Evolutionary conservation across 805 yeast genomes (phyloP).

Genomic region (Lipomyces yamanashiensis): DNA sequence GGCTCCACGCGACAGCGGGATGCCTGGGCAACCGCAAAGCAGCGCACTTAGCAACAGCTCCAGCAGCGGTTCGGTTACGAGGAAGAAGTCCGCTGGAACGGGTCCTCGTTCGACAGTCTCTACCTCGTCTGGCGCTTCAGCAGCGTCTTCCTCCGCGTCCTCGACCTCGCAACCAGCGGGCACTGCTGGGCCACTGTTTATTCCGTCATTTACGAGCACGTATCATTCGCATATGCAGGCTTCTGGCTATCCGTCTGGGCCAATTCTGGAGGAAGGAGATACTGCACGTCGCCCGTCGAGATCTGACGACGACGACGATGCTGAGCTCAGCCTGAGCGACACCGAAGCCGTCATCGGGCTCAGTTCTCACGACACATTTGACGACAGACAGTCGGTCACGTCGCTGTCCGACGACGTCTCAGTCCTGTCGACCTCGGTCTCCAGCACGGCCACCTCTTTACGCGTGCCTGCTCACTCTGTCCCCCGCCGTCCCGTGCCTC

Average conservation of each 20-base stretch:
- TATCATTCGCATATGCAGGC: conserved; percentile 2
- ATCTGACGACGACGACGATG: conserved; percentile 1
- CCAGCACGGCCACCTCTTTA: conserved; percentile 4
- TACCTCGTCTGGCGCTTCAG: conserved; percentile 19
- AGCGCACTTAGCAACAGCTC: background rate
- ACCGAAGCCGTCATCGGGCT: conserved; percentile 5
- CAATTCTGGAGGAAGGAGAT: conserved; percentile 10
- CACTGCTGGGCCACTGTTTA: conserved; percentile 1
- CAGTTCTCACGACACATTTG: background rate
- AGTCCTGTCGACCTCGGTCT: conserved; percentile 9
- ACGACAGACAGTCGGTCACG: background rate
- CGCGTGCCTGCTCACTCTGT: conserved; percentile 3
- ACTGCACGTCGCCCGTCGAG: background rate
- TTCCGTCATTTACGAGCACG: conserved; percentile 28
- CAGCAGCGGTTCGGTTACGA: background rate
- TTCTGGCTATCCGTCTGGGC: conserved; percentile 1
- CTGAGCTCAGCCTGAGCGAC: background rate
- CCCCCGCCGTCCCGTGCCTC: conserved; percentile 22
- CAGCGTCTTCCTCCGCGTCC: conserved; percentile 17
- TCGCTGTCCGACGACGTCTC: conserved; percentile 12
- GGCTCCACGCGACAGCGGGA: conserved; percentile 8
- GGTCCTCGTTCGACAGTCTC: conserved; percentile 19
- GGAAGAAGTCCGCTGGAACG: background rate
- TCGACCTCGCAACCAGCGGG: conserved; percentile 8
- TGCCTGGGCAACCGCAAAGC: conserved; percentile 2